Evolutionary conservation across 2,329 filamentous ascomycete species (phyloP), one percentile per base, ranked within the genome.

Genomic region (Fusarium equiseti): DNA sequence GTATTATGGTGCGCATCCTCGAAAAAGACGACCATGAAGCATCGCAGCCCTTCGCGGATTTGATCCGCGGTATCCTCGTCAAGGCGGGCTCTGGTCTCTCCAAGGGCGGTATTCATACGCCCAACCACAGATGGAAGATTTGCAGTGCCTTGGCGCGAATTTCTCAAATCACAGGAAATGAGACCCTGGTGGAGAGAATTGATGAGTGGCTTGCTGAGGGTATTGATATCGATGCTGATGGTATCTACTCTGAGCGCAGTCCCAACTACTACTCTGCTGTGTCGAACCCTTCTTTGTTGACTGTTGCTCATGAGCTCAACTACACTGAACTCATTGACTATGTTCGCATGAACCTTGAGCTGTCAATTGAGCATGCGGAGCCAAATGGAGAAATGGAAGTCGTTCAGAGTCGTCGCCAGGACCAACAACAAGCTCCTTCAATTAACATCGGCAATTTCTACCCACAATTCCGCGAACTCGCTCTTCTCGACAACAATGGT

Each of bases 71-170:
- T 15, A 59, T 66, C 11, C 61, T 66, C 6, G 29, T 48, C 2
- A 66, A 66, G 15, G 63, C 63, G 7, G 61, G 43, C 0, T 54
- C 53, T 8, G 63, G 63, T 20, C 63, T 66, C 5, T 45, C 46
- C 2, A 66, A 66, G 6, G 63, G 63, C 1, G 63, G 63, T 2
- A 52, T 66, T 1, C 63, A 66, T 18, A 66, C 63, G 0, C 63
- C 63, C 1, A 66, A 66, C 6, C 63, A 66, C 3, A 38, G 61
- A 38, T 66, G 63, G 63, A 66, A 66, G 32, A 66, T 66, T 4
- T 66, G 63, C 15, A 66, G 61, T 16, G 63, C 63, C 2, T n/a
- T 66, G 8, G 61, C 63, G 1, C 52, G 63, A 8, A 66, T 66
- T n/a, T 66, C 61, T 1, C 31, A 16, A 18, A 66, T 66, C 3